These are phyloP conservation scores for Chaetoceros tenuissimus DNA, from an alignment of 108 stramenopile species.

Conservation along the genomic window DNA sequence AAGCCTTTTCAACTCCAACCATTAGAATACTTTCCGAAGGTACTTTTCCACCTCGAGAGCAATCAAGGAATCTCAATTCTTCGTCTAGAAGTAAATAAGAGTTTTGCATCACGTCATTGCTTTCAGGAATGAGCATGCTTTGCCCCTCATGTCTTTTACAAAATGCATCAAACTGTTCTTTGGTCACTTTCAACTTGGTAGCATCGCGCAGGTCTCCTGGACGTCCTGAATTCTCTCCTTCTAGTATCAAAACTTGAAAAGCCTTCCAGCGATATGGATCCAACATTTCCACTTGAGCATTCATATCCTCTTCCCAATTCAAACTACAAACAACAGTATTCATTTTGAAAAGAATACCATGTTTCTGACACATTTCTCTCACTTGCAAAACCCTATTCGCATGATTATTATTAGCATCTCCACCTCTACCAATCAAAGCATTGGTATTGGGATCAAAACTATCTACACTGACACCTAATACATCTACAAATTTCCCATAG, in stretches of 20 bases:
- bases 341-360: slow-evolving; percentile 31
- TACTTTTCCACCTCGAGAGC: slow-evolving; percentile 23
- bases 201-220: slow-evolving; percentile 23
- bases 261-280: slow-evolving; percentile 35
- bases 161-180: slow-evolving; percentile 21
- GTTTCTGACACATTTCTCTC: slow-evolving; percentile 15
- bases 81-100: slow-evolving; percentile 31
- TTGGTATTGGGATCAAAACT: slow-evolving; percentile 19
- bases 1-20: slow-evolving; percentile 22
- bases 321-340: slow-evolving; percentile 35
- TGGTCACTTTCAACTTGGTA: slow-evolving; percentile 6
- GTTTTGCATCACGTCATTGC: slow-evolving; percentile 36
- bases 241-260: slow-evolving; percentile 26
- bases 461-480: slow-evolving; percentile 24
- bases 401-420: slow-evolving; percentile 16
- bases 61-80: slow-evolving; percentile 31
- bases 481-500: slow-evolving; percentile 27
- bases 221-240: slow-evolving; percentile 24
- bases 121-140: slow-evolving; percentile 30
- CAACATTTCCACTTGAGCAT: slow-evolving; percentile 12
- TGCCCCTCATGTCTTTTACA: slow-evolving; percentile 12
- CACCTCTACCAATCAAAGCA: slow-evolving; percentile 26
- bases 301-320: slow-evolving; percentile 33
- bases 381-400: slow-evolving; percentile 17
- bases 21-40: slow-evolving; percentile 18